Evolutionary conservation across 139 green algal genomes (phyloP).

Genomic region (Chlamydomonas asymmetrica): DNA sequence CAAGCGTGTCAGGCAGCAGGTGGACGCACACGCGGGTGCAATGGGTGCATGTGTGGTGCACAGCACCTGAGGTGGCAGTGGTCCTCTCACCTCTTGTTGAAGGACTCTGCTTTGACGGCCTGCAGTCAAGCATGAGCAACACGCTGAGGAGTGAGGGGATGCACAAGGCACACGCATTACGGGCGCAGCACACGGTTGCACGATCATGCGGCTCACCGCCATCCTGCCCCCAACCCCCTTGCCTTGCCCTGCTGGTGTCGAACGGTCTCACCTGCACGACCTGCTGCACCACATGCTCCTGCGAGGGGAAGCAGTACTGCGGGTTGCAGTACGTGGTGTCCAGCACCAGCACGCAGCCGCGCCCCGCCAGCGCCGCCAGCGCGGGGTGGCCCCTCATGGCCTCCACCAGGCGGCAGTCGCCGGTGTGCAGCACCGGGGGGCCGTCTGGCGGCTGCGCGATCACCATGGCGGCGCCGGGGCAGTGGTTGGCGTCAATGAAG

Average conservation of each 20-base stretch:
- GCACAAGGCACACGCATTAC: no score
- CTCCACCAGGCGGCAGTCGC: slow-evolving; percentile 68
- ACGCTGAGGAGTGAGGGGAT: no score
- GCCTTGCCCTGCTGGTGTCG: no score
- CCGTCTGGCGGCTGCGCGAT: slow-evolving; percentile 56
- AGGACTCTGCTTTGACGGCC: slow-evolving; percentile 74
- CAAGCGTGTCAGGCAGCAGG: not conserved
- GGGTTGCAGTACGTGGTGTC: slow-evolving; percentile 94
- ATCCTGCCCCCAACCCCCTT: no score
- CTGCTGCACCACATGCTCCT: slow-evolving; percentile 70
- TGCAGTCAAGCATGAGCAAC: slow-evolving; percentile 62
- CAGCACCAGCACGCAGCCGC: slow-evolving; percentile 68
- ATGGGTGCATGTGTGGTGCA: no score
- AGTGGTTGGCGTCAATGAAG: slow-evolving; percentile 93
- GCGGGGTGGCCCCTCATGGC: slow-evolving; percentile 59
- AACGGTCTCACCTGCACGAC: slow-evolving; percentile 11
- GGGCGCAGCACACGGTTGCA: no score
- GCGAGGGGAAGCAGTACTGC: slow-evolving; percentile 72
- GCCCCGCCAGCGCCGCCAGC: slow-evolving; percentile 55
- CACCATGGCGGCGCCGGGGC: slow-evolving; percentile 81
- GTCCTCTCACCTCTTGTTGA: slow-evolving; percentile 65
- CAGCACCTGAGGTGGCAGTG: no score
- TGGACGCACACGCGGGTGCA: no score
- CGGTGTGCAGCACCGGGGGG: slow-evolving; percentile 86
- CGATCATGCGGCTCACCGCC: no score